These are phyloP conservation scores for Ganoderma boninense DNA, from an alignment of 1,284 basidiomycete genomes.

Conservation along the genomic window DNA sequence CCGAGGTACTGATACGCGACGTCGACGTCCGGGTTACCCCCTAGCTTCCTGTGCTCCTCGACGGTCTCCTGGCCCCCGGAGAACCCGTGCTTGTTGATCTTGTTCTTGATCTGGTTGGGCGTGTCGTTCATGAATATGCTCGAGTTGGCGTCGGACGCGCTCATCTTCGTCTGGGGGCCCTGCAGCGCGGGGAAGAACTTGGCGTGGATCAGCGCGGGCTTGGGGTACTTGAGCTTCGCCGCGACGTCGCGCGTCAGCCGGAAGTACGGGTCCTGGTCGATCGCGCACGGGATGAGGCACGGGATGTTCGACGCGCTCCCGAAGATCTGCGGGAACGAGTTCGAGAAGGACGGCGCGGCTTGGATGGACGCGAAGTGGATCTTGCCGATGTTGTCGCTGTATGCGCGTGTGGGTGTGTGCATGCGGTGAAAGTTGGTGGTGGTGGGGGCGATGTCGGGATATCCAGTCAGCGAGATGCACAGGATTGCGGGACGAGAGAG, in stretches of 20 bases:
- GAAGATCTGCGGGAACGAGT: slow-evolving; percentile 99
- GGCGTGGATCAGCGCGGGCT: slow-evolving; percentile 92
- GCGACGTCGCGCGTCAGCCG: slow-evolving; percentile 97
- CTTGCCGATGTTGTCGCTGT: slow-evolving; percentile 97
- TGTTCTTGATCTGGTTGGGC: slow-evolving; percentile 95
- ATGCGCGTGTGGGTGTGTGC: background rate
- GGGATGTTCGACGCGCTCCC: slow-evolving; percentile 88
- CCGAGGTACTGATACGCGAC: slow-evolving; percentile 95
- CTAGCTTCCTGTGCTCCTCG: slow-evolving; percentile 90
- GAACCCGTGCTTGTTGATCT: slow-evolving; percentile 94
- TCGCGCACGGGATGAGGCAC: slow-evolving; percentile 96
- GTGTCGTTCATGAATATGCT: slow-evolving; percentile 98
- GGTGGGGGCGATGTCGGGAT: background rate
- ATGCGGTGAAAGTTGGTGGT: background rate
- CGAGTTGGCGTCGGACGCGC: slow-evolving; percentile 90
- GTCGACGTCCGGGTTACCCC: slow-evolving; percentile 96
- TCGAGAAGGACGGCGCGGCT: slow-evolving; percentile 96
- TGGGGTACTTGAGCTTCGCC: slow-evolving; percentile 93
- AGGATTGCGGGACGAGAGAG: background rate
- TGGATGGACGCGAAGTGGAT: slow-evolving; percentile 98
- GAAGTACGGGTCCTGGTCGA: slow-evolving; percentile 98
- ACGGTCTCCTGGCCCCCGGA: slow-evolving; percentile 92
- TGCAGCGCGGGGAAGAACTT: slow-evolving; percentile 99
- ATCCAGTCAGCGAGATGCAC: background rate
- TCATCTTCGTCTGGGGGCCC: slow-evolving; percentile 99